Percentiles rank a stretch among this genome's conserved stretches.
Conservation (phyloP, 1,284 basidiomycete genomes). For the Prillingera fragicola region DNA sequence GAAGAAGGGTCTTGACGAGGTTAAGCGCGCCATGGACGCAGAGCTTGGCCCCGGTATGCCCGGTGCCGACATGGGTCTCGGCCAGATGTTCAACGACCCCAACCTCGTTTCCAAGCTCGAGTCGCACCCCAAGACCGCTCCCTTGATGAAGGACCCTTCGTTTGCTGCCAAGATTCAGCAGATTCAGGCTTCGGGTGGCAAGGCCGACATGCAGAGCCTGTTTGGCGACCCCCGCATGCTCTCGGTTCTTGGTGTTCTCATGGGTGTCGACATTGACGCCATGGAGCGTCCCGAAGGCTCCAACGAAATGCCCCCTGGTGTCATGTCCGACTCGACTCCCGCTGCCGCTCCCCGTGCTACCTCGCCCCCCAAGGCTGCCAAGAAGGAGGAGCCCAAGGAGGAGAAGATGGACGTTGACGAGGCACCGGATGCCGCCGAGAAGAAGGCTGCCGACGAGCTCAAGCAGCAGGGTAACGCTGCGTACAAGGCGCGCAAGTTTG, state of each 20-base stretch:
- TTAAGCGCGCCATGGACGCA: constrained; percentile 59
- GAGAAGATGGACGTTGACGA: constrained; percentile 67
- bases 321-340: constrained; percentile 41
- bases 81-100: constrained; percentile 79
- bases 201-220: constrained; percentile 45
- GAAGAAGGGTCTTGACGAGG: constrained; percentile 81
- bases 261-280: constrained; percentile 90
- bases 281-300: constrained; percentile 80
- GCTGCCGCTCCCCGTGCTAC: constrained; percentile 33
- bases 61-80: constrained; percentile 56
- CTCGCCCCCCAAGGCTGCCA: constrained; percentile 49
- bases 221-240: constrained; percentile 87
- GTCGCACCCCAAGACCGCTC: constrained; percentile 75
- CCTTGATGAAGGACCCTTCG: constrained; percentile 72
- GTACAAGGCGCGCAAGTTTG: constrained; percentile 81
- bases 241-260: constrained; percentile 77
- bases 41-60: constrained; percentile 29
- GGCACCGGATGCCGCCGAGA: constrained; percentile 59
- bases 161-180: constrained; percentile 61
- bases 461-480: constrained; percentile 73
- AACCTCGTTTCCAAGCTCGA: constrained; percentile 76
- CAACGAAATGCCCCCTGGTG: constrained; percentile 66
- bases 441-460: constrained; percentile 67
- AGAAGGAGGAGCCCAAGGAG: constrained; percentile 49
- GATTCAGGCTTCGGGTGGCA: constrained; percentile 46